Evolutionary conservation across 2,329 filamentous ascomycete genomes (phyloP).

Genomic region (Aquanectria penicillioides): DNA sequence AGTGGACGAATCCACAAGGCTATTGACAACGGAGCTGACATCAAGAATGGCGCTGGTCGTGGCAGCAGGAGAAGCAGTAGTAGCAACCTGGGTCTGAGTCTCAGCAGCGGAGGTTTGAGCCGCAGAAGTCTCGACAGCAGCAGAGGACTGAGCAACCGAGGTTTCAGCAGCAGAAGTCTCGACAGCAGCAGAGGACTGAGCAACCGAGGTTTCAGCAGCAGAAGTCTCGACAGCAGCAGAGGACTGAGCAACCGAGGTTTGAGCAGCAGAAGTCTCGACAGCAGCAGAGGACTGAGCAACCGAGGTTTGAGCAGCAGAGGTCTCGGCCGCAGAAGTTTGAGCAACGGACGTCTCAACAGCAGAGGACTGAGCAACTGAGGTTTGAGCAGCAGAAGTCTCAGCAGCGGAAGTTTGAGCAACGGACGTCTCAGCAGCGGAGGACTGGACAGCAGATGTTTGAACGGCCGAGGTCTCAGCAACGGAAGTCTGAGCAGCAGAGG

Average conservation of each 20-base stretch:
- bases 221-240: neutral
- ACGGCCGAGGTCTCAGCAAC: neutral
- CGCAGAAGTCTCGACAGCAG: neutral
- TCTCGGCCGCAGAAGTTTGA: neutral
- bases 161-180: neutral
- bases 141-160: neutral
- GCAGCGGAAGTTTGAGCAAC: neutral
- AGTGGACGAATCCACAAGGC: neutral
- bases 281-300: neutral
- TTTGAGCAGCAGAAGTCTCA: neutral
- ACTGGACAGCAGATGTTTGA: neutral
- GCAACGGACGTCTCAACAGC: neutral
- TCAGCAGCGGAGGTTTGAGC: conserved; percentile 5
- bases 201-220: neutral
- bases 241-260: neutral
- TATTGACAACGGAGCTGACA: neutral
- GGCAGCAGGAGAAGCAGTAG: neutral
- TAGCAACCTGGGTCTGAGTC: neutral
- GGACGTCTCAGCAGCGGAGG: neutral
- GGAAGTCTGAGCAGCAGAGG: neutral
- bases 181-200: neutral
- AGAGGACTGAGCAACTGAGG: neutral
- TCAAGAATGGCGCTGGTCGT: neutral
- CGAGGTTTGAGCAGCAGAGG: neutral
- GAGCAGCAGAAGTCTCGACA: neutral